Evolutionary conservation across 2,329 filamentous ascomycete genomes (phyloP), one percentile per base, ranked within the genome.

Genomic region (Shiraia sp.): DNA sequence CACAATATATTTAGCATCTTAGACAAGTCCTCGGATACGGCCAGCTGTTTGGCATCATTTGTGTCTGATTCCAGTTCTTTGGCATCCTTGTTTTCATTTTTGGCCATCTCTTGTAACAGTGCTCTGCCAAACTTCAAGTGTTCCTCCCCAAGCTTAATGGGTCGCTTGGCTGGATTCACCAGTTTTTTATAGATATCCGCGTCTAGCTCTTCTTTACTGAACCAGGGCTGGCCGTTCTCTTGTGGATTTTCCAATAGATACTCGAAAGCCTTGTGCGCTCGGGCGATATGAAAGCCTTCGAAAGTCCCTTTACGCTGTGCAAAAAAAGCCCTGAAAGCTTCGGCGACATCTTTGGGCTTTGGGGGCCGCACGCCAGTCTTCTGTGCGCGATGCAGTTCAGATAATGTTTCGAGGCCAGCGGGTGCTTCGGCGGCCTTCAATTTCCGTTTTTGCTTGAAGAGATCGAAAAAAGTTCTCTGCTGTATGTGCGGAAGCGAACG

Each of bases 331-430:
- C 42, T 49, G 40, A 70, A 55, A 0, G 87, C 88, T 25, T 79
- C 73, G 0, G 81, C 69, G 2, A 96, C 73, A 24, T 87, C 81
- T n/a, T 76, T 66, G 3, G 76, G 72, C 0, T 80, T 68, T 12
- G 88, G 90, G 8, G 82, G 79, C 24, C 89, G 80, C 25, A 83
- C 75, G 36, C 80, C 77, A 41, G 87, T 79, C 36, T 79, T 76
- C 53, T 85, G 72, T 46, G 82, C 79, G 53, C 81, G 80, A 37
- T 80, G 75, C 65, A 89, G 79, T 44, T 87, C 79, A 57, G 87
- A 79, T 72, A 96, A 81, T 12, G 79, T 79, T 51, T 83, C 81
- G 59, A 90, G 80, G 38, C 90, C 90, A 0, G 82, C 86, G 58
- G 83, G 87, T 46, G 84, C 73, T 55, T 83, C 78, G 36, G 83